Base-by-base conservation (phyloP, 768 basidiomycete genomes). In the Tubosaeta sp. region DNA sequence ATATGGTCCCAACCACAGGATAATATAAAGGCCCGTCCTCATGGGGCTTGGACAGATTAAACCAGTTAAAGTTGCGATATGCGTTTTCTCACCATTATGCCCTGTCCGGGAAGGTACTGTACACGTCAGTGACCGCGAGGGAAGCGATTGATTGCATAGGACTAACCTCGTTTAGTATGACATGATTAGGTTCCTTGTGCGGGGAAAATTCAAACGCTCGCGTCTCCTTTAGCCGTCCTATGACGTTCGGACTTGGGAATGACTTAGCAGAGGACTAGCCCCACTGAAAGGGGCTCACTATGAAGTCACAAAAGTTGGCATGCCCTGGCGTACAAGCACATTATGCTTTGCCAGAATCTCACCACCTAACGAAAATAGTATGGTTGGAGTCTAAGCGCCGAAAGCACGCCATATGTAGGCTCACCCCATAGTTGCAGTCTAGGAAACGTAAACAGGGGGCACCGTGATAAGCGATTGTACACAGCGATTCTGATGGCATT, bases 1-100 rank as follows among this genome's bases (percentile, higher is more conserved):
- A 93, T 46, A 97, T 71, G n/a, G 95, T 97, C 2, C 91, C 86
- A 1, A 97, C 94, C 5, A 87, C 82, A 0, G 94, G 91, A 62
- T 84, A 73, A 71, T 95, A 97, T 16, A 85, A 80, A 2, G 92
- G 87, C 0, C 95, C 93, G 66, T 97, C 94, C 72, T 95, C 85
- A 61, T 97, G 95, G 2, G 92, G 91, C 91, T 95, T 68, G 43
- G 32, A 38, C 38, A 34, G 54, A 49, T 42, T 10, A 45, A 54
- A 32, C 45, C 22, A 27, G 44, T 25, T 32, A 22, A 38, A 26
- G 54, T 32, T 29, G 50, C 31, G 51, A 57, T 59, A 46, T 54
- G 48, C 37, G 16, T 17, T 51, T 46, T 69, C 74, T 50, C 66
- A 93, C 93, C 81, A 94, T 88, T 54, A 98, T 97, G 11, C 95